Conservation (phyloP, 1,284 basidiomycete species). For the Leccinum variabile region DNA sequence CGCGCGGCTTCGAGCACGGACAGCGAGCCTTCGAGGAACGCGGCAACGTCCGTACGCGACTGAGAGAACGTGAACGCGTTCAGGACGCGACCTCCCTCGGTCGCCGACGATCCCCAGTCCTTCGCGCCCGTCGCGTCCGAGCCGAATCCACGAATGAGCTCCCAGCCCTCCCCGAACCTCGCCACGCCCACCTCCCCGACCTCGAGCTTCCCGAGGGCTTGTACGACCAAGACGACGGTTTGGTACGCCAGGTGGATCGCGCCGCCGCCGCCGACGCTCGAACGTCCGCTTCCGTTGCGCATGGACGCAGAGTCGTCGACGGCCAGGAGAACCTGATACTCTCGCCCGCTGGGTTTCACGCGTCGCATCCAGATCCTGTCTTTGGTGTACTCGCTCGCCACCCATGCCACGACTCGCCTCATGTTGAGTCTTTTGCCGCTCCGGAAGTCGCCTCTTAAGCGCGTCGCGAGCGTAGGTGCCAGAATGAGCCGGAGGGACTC, state of each 20-base stretch:
- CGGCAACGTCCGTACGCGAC: constrained; percentile 86
- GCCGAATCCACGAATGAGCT: constrained; percentile 86
- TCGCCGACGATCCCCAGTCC: constrained; percentile 33
- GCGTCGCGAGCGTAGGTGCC: no score
- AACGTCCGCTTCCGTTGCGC: constrained; percentile 84
- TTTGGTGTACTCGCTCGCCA: constrained; percentile 98
- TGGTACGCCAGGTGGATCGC: constrained; percentile 94
- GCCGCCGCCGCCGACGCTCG: constrained; percentile 84
- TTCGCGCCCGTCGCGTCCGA: constrained; percentile 48
- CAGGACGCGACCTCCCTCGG: constrained; percentile 54
- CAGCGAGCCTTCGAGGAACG: constrained; percentile 84
- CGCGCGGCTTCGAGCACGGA: constrained; percentile 75
- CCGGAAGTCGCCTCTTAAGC: no score
- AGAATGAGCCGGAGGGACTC: no score
- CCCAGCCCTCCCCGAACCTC: constrained; percentile 86
- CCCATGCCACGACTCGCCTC: constrained; percentile 67
- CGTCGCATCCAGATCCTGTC: constrained; percentile 99
- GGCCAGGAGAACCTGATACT: constrained; percentile 94
- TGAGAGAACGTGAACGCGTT: constrained; percentile 90
- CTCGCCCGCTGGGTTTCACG: constrained; percentile 89
- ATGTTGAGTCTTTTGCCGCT: no score
- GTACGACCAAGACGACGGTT: constrained; percentile 89
- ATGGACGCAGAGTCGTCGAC: constrained; percentile 97
- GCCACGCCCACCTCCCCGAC: constrained; percentile 93
- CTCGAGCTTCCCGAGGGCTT: constrained; percentile 89